Evolutionary conservation across 768 basidiomycete species (phyloP).

Genomic region (Xerocomellus chrysenteron): DNA sequence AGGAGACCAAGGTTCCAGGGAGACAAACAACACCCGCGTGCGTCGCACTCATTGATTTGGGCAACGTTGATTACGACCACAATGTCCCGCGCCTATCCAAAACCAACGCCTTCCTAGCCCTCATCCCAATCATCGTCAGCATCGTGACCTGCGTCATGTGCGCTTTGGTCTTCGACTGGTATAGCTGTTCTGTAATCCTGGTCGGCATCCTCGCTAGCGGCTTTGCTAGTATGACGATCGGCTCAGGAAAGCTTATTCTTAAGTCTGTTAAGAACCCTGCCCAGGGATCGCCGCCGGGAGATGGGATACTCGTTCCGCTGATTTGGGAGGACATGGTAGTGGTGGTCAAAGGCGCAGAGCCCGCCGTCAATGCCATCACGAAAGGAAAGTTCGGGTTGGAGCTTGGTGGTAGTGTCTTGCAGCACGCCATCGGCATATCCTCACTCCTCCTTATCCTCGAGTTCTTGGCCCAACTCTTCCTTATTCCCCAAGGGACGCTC

Average conservation of each 20-base stretch:
- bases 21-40: conserved; percentile 10
- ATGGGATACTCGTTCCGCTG: conserved; percentile 25
- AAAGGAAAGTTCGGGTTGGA: conserved; percentile 26
- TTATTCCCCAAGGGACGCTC: conserved; percentile 32
- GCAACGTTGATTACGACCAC: not conserved
- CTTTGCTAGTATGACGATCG: conserved; percentile 25
- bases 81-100: conserved; percentile 2
- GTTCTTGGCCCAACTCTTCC: conserved; percentile 32
- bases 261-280: conserved; percentile 13
- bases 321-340: conserved; percentile 19
- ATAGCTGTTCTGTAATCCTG: conserved; percentile 28
- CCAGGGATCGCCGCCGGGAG: conserved; percentile 19
- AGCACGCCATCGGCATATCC: conserved; percentile 21
- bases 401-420: not conserved
- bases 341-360: conserved; percentile 30
- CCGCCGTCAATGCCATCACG: conserved; percentile 28
- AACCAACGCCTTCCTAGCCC: conserved; percentile 3
- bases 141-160: conserved; percentile 23
- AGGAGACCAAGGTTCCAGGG: conserved; percentile 1
- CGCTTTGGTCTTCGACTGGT: conserved; percentile 30
- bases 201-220: conserved; percentile 34
- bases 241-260: conserved; percentile 23
- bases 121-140: conserved; percentile 29
- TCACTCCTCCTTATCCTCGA: conserved; percentile 30
- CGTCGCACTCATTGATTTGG: conserved; percentile 22